Base-by-base conservation (phyloP, 805 yeast genomes). In the Tetrapisispora taiwanensis region DNA sequence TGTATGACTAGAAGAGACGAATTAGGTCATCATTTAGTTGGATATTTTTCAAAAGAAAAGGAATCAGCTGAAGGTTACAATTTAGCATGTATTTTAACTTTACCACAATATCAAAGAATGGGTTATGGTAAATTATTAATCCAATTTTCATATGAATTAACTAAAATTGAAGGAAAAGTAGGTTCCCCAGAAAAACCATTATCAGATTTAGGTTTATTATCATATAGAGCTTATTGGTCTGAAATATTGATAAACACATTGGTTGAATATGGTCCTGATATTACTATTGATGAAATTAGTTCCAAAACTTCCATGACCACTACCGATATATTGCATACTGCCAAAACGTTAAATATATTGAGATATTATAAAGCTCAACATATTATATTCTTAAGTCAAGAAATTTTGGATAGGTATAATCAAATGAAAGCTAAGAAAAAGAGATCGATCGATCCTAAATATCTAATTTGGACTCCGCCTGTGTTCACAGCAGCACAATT, bases 161-260 rank as follows among this genome's bases (percentile, higher is more conserved):
- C 95, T 2, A 81, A 82, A 56, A 82, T 79, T 42, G 99, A 92
- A 58, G 79, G 82, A 42, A 92, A 92, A 61, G 78, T 80, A 3
- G 99, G 99, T 1, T 87, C 96, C 0, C 99, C 98, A 0, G 99
- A 92, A 65, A 92, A 92, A 59, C 99, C 99, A 3, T 70, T 92
- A 19, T 85, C 95, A 0, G 98, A 92, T 72, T 72, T 92, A 58
- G 99, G 99, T 34, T 71, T 92, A 28, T 71, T 92, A 26, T 84
- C 95, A 5, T 92, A 92, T 58, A 78, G 98, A 63, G 95, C 97
- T 0, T 92, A 75, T 60, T 92, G 99, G 99, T 79, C 97, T 0
- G 97, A 92, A 55, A 80, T 90, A 0, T 71, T 92, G 47, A 79
- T 88, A 12, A 79, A 78, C 42, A 60, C 87, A 26, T 67, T 92